phyloP scores from a whole-genome alignment of 768 basidiomycete species.

The Guyanaporus albipodus region DNA sequence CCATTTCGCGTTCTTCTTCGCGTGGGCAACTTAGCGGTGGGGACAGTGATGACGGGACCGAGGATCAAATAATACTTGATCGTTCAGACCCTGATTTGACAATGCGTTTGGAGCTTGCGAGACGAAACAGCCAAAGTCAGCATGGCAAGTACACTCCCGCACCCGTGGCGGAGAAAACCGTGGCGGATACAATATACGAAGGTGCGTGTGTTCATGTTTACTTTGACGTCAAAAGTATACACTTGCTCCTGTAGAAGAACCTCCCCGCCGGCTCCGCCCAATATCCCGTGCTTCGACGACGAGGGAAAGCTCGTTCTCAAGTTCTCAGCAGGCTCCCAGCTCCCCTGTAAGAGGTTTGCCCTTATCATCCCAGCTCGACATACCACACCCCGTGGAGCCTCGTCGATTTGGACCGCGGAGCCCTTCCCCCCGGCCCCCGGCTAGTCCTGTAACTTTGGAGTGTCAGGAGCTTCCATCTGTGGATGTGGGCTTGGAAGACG shows the following conservation, averaged over 20 bases:
- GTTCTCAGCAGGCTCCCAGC: conserved; percentile 44
- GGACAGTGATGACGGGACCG: conserved; percentile 45
- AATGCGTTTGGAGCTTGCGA: conserved; percentile 74
- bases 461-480: conserved; percentile 38
- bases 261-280: conserved; percentile 51
- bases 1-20: conserved; percentile 43
- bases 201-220: conserved; percentile 40
- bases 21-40: conserved; percentile 36
- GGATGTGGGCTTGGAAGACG: conserved; percentile 45
- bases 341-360: conserved; percentile 33
- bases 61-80: conserved; percentile 43
- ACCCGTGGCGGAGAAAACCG: conserved; percentile 41
- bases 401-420: conserved; percentile 72
- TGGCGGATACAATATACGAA: conserved; percentile 76
- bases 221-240: conserved; percentile 3
- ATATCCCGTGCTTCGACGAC: conserved; percentile 48
- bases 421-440: conserved; percentile 63
- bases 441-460: conserved; percentile 32
- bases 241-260: conserved; percentile 46
- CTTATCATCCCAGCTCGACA: conserved; percentile 39
- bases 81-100: conserved; percentile 74
- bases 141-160: conserved; percentile 42
- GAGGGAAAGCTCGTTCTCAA: conserved; percentile 41
- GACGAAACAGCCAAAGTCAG: conserved; percentile 80
- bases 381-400: conserved; percentile 50